Evolutionary conservation across 331 rosid species (phyloP), one percentile per base, ranked within the genome.

Genomic region (Prunus yedoensis): DNA sequence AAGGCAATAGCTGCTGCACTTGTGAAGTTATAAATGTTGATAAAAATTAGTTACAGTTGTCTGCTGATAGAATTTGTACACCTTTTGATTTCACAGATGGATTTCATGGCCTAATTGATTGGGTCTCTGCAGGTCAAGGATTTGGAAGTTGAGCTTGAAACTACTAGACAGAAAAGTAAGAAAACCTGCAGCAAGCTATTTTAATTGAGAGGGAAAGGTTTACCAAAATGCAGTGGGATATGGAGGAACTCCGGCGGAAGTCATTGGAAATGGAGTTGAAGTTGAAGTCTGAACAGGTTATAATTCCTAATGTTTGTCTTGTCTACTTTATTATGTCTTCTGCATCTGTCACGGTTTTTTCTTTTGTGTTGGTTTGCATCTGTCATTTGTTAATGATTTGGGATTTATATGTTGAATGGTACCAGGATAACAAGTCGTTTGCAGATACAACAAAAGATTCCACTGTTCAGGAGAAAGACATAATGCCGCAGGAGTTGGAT

Each of bases 141-240:
- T 91, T 88, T 95, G 88, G 99, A 95, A 82, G 97, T 83, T 69
- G 99, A 95, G 85, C 91, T 92, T 45, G 98, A 92, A 81, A 83
- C 89, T 69, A 88, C 83, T 72, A 88, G 81, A 76, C 96, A 89
- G 78, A 95, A 86, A 81, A 87, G 91, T 80, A 92, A 86, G 99
- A 95, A 78, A 95, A 92, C 82, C 87, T 95, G 79, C 96, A 92
- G 86, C 99, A 95, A 85, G 99, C 99, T 83, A 80, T 95, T 80
- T 82, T 88, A 84, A 76, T 88, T 78, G 99, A 95, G 87, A 91
- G 93, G 85, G 99, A 92, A 91, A 92, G 96, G 77, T 77, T 84
- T 79, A 95, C 97, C 78, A 88, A 92, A 87, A 91, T 92, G 97
- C 97, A 91, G 82, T 93, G 98, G 99, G 94, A 91, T 81, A 92